Conservation (phyloP, 805 yeast species). For the Nakazawaea ishiwadae region DNA sequence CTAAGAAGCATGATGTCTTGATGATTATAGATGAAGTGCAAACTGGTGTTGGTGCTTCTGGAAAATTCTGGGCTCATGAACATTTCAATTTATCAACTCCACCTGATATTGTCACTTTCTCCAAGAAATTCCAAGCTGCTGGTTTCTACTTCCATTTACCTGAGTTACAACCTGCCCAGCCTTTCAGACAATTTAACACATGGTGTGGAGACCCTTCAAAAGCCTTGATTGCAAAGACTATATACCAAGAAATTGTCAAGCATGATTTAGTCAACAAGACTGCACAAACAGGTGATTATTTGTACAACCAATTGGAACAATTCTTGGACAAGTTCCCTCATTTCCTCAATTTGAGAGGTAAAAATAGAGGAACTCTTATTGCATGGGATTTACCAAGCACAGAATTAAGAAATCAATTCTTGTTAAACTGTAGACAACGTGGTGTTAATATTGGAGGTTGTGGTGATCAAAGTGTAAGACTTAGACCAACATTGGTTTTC, state of each 20-base stretch:
- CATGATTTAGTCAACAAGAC: slow-evolving; percentile 45
- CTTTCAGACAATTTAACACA: slow-evolving; percentile 71
- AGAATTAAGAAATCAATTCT: slow-evolving; percentile 40
- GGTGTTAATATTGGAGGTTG: slow-evolving; percentile 71
- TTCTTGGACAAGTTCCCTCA: slow-evolving; percentile 37
- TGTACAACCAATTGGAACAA: slow-evolving; percentile 37
- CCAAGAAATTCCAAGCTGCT: slow-evolving; percentile 70
- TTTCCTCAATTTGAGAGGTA: slow-evolving; percentile 53
- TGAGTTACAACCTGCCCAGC: slow-evolving; percentile 50
- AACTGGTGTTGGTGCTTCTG: slow-evolving; percentile 74
- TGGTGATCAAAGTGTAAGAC: slow-evolving; percentile 52
- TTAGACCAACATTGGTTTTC: slow-evolving; percentile 62
- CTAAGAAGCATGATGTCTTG: slow-evolving; percentile 50
- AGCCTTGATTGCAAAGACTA: slow-evolving; percentile 58
- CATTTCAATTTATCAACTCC: slow-evolving; percentile 58
- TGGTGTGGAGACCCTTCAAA: slow-evolving; percentile 77
- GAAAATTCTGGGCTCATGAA: slow-evolving; percentile 71
- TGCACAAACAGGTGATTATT: slow-evolving; percentile 48
- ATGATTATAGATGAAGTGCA: slow-evolving; percentile 71
- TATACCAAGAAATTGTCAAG: slow-evolving; percentile 47
- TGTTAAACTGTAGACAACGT: slow-evolving; percentile 37
- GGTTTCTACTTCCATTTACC: slow-evolving; percentile 64
- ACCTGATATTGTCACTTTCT: slow-evolving; percentile 66
- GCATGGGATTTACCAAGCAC: slow-evolving; percentile 54
- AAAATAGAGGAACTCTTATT: slow-evolving; percentile 57